Percentiles rank a stretch among this genome's conserved stretches.
These are phyloP conservation scores for Tolypocladium sp. DNA, from an alignment of 2,329 filamentous ascomycete genomes.

Conservation along the genomic window DNA sequence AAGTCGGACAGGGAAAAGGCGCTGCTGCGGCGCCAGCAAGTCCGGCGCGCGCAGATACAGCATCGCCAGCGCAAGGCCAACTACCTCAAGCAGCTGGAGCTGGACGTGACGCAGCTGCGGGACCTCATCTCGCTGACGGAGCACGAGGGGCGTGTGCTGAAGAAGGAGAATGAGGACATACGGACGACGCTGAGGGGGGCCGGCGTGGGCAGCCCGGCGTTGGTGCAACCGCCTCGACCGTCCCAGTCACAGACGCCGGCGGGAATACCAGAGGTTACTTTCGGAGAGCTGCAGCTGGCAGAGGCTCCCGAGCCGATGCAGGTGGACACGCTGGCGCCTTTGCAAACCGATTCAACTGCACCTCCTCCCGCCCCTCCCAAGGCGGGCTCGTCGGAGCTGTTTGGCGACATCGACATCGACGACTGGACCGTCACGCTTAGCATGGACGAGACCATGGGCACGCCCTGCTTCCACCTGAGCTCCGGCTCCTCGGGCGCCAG, in stretches of 20 bases:
- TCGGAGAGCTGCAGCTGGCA: background rate
- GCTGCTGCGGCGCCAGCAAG: constrained; percentile 39
- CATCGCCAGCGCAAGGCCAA: constrained; percentile 48
- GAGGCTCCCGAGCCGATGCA: background rate
- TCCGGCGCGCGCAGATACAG: constrained; percentile 43
- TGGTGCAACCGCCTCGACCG: background rate
- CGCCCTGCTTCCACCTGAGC: constrained; percentile 33
- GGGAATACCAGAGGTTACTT: background rate
- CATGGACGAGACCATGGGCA: constrained; percentile 29
- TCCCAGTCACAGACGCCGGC: background rate
- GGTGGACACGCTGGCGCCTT: background rate
- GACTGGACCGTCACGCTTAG: constrained; percentile 31
- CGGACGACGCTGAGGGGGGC: constrained; percentile 19
- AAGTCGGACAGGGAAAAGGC: constrained; percentile 27
- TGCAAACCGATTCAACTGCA: background rate
- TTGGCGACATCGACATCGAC: constrained; percentile 24
- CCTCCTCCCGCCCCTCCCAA: background rate
- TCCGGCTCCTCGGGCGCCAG: constrained; percentile 12
- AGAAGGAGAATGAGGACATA: constrained; percentile 34
- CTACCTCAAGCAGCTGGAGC: constrained; percentile 44
- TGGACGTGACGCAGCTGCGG: constrained; percentile 37
- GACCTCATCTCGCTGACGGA: constrained; percentile 35
- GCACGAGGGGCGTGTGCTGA: constrained; percentile 26
- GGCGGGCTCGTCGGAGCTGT: constrained; percentile 14
- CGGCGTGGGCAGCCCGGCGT: constrained; percentile 6